Evolutionary conservation across 768 basidiomycete genomes (phyloP).

Genomic region (Rickenella mellea): DNA sequence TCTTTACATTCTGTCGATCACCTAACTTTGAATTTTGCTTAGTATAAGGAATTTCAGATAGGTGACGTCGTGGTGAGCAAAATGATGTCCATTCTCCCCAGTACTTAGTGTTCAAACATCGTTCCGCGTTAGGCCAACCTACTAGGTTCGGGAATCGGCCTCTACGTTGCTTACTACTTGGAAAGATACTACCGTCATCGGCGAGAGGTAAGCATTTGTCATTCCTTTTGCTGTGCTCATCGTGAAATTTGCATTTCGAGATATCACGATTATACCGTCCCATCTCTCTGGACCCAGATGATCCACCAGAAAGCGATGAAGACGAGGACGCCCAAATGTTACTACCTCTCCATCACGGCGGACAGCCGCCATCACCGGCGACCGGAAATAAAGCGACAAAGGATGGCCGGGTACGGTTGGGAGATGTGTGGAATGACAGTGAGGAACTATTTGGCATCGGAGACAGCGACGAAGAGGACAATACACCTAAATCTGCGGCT

Average conservation of each 20-base stretch:
- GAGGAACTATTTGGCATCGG: constrained; percentile 70
- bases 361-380: too few relatives aligned
- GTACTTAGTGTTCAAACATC: constrained; percentile 5
- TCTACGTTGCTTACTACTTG: constrained; percentile 55
- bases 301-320: constrained; percentile 19
- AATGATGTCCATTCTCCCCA: constrained; percentile 10
- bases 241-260: constrained; percentile 22
- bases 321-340: constrained; percentile 49
- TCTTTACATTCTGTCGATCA: background rate
- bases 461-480: constrained; percentile 52
- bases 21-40: background rate
- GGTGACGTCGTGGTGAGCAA: constrained; percentile 66
- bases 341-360: constrained; percentile 46
- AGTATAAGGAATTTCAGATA: constrained; percentile 67
- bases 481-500: constrained; percentile 16
- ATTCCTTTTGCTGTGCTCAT: background rate
- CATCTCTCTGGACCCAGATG: constrained; percentile 43
- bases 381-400: constrained; percentile 8
- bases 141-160: constrained; percentile 59
- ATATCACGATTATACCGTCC: constrained; percentile 75
- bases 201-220: constrained; percentile 46
- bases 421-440: constrained; percentile 69
- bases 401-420: constrained; percentile 28
- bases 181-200: constrained; percentile 72
- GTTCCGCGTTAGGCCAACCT: constrained; percentile 58